phyloP scores from a whole-genome alignment of 2,329 filamentous ascomycete species.

The Sporothrix pallida region DNA sequence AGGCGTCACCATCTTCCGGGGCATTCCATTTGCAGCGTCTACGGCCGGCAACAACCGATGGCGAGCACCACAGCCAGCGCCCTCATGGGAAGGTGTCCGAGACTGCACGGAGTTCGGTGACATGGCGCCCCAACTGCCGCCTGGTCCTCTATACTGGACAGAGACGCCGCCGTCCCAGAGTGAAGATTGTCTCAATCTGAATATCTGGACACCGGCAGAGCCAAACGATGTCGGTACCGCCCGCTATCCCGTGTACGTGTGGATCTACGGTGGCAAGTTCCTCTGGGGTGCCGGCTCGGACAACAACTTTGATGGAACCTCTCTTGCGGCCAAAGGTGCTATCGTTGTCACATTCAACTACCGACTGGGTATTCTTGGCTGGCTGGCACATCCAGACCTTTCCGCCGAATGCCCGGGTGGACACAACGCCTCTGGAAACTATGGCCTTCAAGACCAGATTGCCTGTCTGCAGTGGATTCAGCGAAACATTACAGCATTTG shows the following conservation, averaged over 20 bases:
- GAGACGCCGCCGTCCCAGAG: not conserved
- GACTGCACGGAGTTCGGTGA: not conserved
- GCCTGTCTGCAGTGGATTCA: constrained; percentile 19
- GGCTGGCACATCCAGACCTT: constrained; percentile 12
- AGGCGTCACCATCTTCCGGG: constrained; percentile 8
- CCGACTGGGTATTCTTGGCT: constrained; percentile 8
- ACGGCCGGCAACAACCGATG: constrained; percentile 2
- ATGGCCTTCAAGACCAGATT: constrained; percentile 15
- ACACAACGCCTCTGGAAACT: constrained; percentile 17
- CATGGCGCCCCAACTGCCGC: constrained; percentile 5
- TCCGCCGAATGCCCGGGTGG: not conserved
- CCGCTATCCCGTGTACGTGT: constrained; percentile 13
- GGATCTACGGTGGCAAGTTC: constrained; percentile 14
- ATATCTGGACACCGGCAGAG: constrained; percentile 8
- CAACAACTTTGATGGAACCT: constrained; percentile 10
- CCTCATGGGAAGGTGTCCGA: not conserved
- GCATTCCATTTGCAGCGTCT: constrained; percentile 11
- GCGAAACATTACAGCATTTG: not conserved
- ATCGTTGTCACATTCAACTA: constrained; percentile 21
- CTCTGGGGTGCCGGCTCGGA: constrained; percentile 16
- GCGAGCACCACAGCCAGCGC: constrained; percentile 15
- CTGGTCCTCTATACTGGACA: constrained; percentile 2
- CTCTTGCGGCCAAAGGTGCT: not conserved
- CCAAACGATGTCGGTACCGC: not conserved
- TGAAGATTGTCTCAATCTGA: constrained; percentile 12